Conservation (phyloP, 257 asterid genomes). For the Rauvolfia tetraphylla region DNA sequence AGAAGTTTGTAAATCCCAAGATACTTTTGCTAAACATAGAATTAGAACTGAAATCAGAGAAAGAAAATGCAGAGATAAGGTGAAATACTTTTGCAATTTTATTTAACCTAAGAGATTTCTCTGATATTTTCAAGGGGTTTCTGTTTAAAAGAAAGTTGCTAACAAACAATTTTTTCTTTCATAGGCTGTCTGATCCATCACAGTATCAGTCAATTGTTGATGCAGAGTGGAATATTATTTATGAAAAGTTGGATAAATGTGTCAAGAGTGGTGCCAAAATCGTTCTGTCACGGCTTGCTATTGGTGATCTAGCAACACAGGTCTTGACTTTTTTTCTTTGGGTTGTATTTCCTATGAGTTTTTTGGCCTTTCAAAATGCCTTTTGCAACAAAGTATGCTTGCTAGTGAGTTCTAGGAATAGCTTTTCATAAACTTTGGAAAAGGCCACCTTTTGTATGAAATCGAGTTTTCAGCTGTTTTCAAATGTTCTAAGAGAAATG, state of each 20-base stretch:
- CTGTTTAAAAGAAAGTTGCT: constrained; percentile 19
- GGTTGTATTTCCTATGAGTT: background rate
- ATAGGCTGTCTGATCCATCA: constrained; percentile 79
- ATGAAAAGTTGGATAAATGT: constrained; percentile 87
- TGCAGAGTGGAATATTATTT: constrained; percentile 95
- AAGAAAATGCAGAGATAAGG: constrained; percentile 99
- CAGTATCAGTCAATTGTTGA: constrained; percentile 95
- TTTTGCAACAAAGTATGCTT: too few species aligned
- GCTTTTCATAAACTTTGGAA: background rate
- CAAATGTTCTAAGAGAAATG: background rate
- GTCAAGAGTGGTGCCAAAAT: constrained; percentile 89
- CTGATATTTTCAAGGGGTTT: background rate
- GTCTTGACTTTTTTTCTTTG: constrained; percentile 26
- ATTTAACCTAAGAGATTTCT: background rate
- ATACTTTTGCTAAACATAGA: constrained; percentile 87
- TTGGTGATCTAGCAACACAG: constrained; percentile 95
- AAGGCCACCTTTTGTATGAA: background rate
- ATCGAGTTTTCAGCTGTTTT: background rate
- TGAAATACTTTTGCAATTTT: constrained; percentile 22
- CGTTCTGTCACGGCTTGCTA: constrained; percentile 85
- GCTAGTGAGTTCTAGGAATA: background rate
- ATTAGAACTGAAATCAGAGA: constrained; percentile 94
- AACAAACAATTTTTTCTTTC: constrained; percentile 14
- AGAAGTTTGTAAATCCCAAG: constrained; percentile 71
- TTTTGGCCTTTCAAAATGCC: background rate